Conservation (phyloP, 2,329 filamentous ascomycete species). For the Fusarium newnesense region DNA sequence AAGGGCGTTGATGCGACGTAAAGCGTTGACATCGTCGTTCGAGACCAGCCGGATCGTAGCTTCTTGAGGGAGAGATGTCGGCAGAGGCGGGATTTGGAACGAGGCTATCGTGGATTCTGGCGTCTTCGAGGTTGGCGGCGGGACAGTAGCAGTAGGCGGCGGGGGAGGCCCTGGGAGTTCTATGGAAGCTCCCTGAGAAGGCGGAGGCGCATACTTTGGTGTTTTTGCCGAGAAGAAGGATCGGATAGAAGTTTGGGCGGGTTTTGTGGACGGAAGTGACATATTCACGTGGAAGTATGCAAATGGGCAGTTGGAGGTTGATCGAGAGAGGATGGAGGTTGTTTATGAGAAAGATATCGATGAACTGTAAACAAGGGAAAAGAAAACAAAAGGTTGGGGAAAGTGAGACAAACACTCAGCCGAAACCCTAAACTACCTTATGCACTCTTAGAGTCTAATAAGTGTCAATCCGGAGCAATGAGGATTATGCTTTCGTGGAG, state of each 20-base stretch:
- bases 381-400: conserved; percentile 1
- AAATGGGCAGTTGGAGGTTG: background rate
- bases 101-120: conserved; percentile 7
- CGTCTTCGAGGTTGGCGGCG: conserved; percentile 44
- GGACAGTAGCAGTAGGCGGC: conserved; percentile 38
- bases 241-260: conserved; percentile 66
- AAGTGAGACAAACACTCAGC: conserved; percentile 5
- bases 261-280: conserved; percentile 54
- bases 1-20: conserved; percentile 73
- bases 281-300: conserved; percentile 39
- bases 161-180: conserved; percentile 31
- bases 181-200: conserved; percentile 38
- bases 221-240: conserved; percentile 68
- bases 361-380: background rate
- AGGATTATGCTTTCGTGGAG: conserved; percentile 25
- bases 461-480: background rate
- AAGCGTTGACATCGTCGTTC: conserved; percentile 63
- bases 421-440: background rate
- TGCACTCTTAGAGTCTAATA: background rate
- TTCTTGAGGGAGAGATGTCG: conserved; percentile 55
- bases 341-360: background rate
- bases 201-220: conserved; percentile 51
- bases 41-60: conserved; percentile 64
- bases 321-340: background rate
- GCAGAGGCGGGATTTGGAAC: conserved; percentile 44